phyloP scores from a whole-genome alignment of 768 basidiomycete species.

The Sistotremastrum suecicum region DNA sequence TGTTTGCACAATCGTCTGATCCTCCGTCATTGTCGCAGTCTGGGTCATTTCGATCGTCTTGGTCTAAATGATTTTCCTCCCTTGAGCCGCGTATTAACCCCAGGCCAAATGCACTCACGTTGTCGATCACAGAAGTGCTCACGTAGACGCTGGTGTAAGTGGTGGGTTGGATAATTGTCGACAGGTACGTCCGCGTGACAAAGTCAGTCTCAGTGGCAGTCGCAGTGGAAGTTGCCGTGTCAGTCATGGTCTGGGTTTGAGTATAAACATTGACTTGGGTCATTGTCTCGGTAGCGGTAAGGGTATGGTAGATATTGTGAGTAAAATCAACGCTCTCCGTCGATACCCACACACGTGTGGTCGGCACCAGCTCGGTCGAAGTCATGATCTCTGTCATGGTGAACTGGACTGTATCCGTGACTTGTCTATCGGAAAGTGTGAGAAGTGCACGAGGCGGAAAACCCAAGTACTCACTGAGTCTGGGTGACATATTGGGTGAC shows the following conservation, averaged over 20 bases:
- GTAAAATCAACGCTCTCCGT: constrained; percentile 50
- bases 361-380: constrained; percentile 40
- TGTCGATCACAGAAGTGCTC: constrained; percentile 42
- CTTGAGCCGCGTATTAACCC: not conserved
- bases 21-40: not conserved
- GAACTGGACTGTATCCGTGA: constrained; percentile 8
- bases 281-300: constrained; percentile 48
- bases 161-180: constrained; percentile 40
- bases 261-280: constrained; percentile 44
- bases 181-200: constrained; percentile 38
- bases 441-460: no score
- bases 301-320: constrained; percentile 38
- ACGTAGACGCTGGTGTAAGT: constrained; percentile 41
- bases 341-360: constrained; percentile 52
- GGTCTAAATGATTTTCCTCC: constrained; percentile 3
- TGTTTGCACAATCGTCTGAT: constrained; percentile 22
- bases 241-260: constrained; percentile 27
- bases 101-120: constrained; percentile 26
- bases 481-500: constrained; percentile 7
- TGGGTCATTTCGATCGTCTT: constrained; percentile 3
- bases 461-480: constrained; percentile 8
- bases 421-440: not conserved
- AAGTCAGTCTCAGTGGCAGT: constrained; percentile 40
- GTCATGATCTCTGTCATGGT: constrained; percentile 21
- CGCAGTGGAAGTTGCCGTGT: constrained; percentile 30